These are phyloP conservation scores for Hamamelis virginiana DNA, from an alignment of 164 flowering plant species.

Conservation along the genomic window DNA sequence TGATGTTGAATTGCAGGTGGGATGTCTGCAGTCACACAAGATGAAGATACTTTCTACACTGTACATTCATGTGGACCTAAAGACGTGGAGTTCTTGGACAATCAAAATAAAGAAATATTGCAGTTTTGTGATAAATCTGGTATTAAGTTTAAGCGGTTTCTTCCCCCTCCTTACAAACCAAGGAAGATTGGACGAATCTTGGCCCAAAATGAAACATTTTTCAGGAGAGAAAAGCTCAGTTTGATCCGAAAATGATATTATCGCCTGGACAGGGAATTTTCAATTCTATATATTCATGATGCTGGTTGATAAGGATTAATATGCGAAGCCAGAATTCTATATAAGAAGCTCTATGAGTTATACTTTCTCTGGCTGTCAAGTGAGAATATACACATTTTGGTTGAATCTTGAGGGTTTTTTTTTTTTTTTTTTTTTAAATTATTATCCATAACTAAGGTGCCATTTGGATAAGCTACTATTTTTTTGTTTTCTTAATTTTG, in stretches of 20 bases:
- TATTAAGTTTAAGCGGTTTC: conserved; percentile 62
- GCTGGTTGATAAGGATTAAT: too few species aligned
- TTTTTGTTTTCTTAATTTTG: too few species aligned
- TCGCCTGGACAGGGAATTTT: conserved; percentile 34
- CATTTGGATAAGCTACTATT: too few species aligned
- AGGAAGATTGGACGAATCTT: conserved; percentile 62
- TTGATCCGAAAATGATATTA: conserved; percentile 33
- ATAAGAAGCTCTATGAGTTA: too few species aligned
- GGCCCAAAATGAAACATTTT: conserved; percentile 57
- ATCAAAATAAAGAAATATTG: conserved; percentile 54
- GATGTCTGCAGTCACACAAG: conserved; percentile 74
- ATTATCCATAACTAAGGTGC: too few species aligned
- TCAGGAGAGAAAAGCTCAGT: conserved; percentile 16
- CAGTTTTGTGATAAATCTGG: conserved; percentile 47
- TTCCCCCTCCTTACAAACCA: conserved; percentile 51
- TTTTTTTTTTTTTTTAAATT: too few species aligned
- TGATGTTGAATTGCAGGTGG: conserved; percentile 56
- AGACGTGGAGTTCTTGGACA: conserved; percentile 42
- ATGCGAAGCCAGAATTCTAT: too few species aligned
- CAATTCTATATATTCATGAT: background rate
- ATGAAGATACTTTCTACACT: conserved; percentile 76
- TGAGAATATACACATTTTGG: too few species aligned
- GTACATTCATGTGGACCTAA: conserved; percentile 51
- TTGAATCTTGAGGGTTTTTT: too few species aligned
- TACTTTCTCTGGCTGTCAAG: too few species aligned